Evolutionary conservation across 805 yeast species (phyloP), one percentile per base, ranked within the genome.

Genomic region (Wickerhamiella musiphila): DNA sequence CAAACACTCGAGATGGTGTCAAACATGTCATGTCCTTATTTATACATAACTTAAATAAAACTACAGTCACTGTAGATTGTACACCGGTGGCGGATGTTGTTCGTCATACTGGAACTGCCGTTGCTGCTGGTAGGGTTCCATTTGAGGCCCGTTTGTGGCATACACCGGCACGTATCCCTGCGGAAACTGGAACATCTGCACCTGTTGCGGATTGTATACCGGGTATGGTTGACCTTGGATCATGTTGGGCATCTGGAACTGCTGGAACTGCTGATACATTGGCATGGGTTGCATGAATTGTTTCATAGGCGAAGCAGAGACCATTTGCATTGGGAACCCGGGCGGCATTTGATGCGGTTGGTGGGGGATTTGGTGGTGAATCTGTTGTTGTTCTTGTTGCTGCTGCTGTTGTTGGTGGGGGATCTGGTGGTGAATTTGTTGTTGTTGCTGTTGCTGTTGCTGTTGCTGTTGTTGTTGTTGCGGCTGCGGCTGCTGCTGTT

Each of bases 361-460:
- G 16, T 18, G 32, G 9, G 22, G 24, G 14, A 15, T 11, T 14
- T 14, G 28, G 13, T 27, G 36, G 17, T 10, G 18, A 15, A 14
- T 21, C 18, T 23, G 36, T 18, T 28, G 22, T 11, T 23, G 25
- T 13, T 19, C 34, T 20, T 28, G 22, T n/a, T 27, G 24, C 20
- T 22, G 29, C 22, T 12, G 20, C 25, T 28, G 33, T 10, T 11
- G 32, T 28, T 23, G 27, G 17, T 14, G 23, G 19, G 5, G 28
- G 35, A 16, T 20, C 34, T 24, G 28, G 8, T 10, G 33, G 2
- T 9, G 21, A 5, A 10, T 31, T 13, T 26, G 26, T 12, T 20
- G 23, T 27, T 30, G 36, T 15, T 31, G 29, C 12, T 32, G 39
- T 29, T 40, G 40, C 15, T 35, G 46, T 34, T 38, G 41, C 19